phyloP scores from a whole-genome alignment of 306 rosid species.

The Castanospermum australe region DNA sequence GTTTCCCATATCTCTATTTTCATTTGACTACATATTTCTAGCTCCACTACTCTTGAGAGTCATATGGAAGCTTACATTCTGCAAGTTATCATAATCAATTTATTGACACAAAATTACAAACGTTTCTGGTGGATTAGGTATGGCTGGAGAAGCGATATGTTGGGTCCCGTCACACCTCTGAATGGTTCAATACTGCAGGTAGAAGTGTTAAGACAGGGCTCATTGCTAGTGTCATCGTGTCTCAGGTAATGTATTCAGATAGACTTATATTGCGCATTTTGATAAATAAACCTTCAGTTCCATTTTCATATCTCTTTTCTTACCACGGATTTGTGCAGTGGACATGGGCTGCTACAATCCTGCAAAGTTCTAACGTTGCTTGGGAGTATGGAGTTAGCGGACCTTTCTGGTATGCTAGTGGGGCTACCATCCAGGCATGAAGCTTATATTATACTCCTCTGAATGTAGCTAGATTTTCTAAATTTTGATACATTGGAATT shows the following conservation, averaged over 20 bases:
- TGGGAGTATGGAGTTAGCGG: slow-evolving; percentile 96
- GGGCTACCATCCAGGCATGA: slow-evolving; percentile 90
- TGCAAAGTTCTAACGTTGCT: slow-evolving; percentile 95
- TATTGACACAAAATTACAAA: slow-evolving; percentile 20
- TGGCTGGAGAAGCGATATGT: slow-evolving; percentile 90
- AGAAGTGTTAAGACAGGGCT: slow-evolving; percentile 92
- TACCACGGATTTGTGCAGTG: slow-evolving; percentile 51
- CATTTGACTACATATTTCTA: not conserved
- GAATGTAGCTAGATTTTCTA: not conserved
- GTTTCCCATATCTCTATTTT: not conserved
- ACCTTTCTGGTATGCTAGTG: slow-evolving; percentile 99
- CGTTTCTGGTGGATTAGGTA: slow-evolving; percentile 52
- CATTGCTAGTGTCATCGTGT: slow-evolving; percentile 93
- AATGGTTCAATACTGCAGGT: slow-evolving; percentile 99
- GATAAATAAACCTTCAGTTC: not conserved
- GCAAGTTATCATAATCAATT: not conserved
- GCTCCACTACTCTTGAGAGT: not conserved
- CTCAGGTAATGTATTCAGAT: slow-evolving; percentile 60
- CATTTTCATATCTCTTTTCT: not conserved
- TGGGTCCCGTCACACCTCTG: slow-evolving; percentile 86
- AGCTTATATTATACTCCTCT: not conserved
- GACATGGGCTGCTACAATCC: slow-evolving; percentile 96
- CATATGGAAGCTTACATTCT: not conserved
- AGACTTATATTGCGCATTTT: not conserved
- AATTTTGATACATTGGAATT: not conserved